Evolutionary conservation across 2,329 filamentous ascomycete genomes (phyloP), one percentile per base, ranked within the genome.

Genomic region (Dactylellina drechsleri): DNA sequence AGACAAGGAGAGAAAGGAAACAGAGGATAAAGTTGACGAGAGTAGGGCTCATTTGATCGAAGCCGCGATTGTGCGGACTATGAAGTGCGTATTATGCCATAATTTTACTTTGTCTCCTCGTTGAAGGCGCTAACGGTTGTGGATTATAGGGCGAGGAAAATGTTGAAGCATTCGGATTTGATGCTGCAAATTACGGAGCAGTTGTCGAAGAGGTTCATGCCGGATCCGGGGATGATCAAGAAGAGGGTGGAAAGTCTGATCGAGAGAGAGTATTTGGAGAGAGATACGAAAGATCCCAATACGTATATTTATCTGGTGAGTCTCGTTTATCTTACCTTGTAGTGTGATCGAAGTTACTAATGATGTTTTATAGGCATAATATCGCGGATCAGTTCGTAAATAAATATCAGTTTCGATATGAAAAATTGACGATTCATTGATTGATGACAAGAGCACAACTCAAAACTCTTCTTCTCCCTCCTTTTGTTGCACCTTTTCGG

Each of bases 221-320:
- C 85, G 0, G 85, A 86, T 74, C 83, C 86, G 20, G 82, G 82
- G 60, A 85, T 86, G 84, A 82, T 86, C 77, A 86, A 86, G 79
- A 84, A 83, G 76, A 82, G 84, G 36, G 85, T 86, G 53, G 85
- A 86, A 77, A 84, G 83, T 77, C 78, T 86, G 76, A 86, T 86
- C 65, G 85, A 86, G 72, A 82, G 85, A 54, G 85, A 86, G 76
- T 86, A 86, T 78, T 78, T 86, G 41, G 85, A 86, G 74, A 78
- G 82, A 45, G 79, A 80, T 2, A 77, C 80, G 0, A 79, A 81
- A 36, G 77, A 84, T 18, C 82, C 83, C 0, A 82, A 83, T 4
- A 83, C 82, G 0, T 85, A 85, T 72, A 80, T 81, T 49, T 85
- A 85, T 73, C 78, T 84, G 71, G 83, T 83, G 60, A 23, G 79